Base-by-base conservation (phyloP, 768 basidiomycete species). In the Boletus speciosus region DNA sequence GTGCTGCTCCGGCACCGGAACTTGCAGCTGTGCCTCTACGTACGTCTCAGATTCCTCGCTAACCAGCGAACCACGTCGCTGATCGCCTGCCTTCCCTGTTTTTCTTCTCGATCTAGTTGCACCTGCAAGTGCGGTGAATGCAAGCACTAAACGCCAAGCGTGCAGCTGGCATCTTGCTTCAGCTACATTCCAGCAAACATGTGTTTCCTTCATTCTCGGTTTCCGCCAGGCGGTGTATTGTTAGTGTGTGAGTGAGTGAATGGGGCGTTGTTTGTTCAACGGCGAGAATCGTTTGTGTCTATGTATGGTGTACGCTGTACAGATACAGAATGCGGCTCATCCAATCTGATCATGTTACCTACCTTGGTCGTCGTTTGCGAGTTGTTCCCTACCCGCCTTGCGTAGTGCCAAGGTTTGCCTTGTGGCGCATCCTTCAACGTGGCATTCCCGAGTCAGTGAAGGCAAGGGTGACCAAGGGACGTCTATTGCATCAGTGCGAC, bases 91-190 rank as follows among this genome's bases (percentile, higher is more conserved):
- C 2, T n/a, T 1, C 4, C 10, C 31, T 3, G 5, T 36, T 23
- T 31, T 23, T 10, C 12, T 31, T 15, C 21, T 6, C 12, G 1
- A 15, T 48, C 11, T 19, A 60, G 59, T n/a, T 61, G 60, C 34
- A 14, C 27, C n/a, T 61, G 59, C 54, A 61, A 34, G 11, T 61
- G 59, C 21, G 19, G 51, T 27, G 54, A 52, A 40, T 61, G 60
- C 59, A 61, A 57, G 45, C 55, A 53, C 48, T 61, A 39, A 49
- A 34, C 4, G 4, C 25, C 36, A 25, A 47, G 7, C 16, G 23
- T 12, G 10, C 5, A 27, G 0, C 23, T 5, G 6, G 15, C 5
- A 1, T 36, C 4, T 23, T 29, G 16, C 21, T 35, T 34, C 9
- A 23, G 14, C 45, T 5, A 23, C 1, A 47, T 16, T 9, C 11